Evolutionary conservation across 768 basidiomycete genomes (phyloP).

Genomic region (Pilatotrama ljubarskyi): DNA sequence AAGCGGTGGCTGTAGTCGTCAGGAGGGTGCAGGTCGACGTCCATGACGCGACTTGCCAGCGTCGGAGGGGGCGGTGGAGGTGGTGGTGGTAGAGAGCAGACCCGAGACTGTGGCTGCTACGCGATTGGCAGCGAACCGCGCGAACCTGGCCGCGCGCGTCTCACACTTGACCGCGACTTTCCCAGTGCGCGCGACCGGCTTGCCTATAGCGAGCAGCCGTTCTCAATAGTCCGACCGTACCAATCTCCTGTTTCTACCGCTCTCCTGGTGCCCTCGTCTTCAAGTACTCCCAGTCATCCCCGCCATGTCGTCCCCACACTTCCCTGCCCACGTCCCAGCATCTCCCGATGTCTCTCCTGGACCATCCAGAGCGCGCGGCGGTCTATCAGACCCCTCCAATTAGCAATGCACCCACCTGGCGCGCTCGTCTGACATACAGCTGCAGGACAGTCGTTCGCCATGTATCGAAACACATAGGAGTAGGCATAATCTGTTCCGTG

Average conservation of each 20-base stretch:
- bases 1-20: conserved; percentile 82
- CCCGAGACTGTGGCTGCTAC: neutral
- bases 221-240: conserved; percentile 23
- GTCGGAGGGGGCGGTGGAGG: neutral
- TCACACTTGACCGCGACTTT: conserved; percentile 12
- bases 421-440: neutral
- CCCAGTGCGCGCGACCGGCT: conserved; percentile 17
- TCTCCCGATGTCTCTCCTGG: conserved; percentile 19
- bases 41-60: conserved; percentile 36
- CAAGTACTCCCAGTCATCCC: conserved; percentile 22
- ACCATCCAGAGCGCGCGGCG: conserved; percentile 22
- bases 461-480: conserved; percentile 48
- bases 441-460: conserved; percentile 12
- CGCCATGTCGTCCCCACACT: conserved; percentile 17
- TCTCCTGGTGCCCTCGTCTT: conserved; percentile 22
- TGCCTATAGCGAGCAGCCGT: conserved; percentile 23
- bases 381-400: conserved; percentile 7
- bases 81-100: conserved; percentile 10
- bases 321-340: conserved; percentile 4
- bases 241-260: conserved; percentile 26
- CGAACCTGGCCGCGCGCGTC: conserved; percentile 20
- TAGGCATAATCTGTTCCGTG: conserved; percentile 84
- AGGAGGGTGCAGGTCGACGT: conserved; percentile 70
- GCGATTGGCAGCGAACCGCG: conserved; percentile 13
- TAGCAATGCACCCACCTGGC: conserved; percentile 4